These are phyloP conservation scores for Colletotrichum sublineola DNA, from an alignment of 2,329 filamentous ascomycete genomes.

Conservation along the genomic window DNA sequence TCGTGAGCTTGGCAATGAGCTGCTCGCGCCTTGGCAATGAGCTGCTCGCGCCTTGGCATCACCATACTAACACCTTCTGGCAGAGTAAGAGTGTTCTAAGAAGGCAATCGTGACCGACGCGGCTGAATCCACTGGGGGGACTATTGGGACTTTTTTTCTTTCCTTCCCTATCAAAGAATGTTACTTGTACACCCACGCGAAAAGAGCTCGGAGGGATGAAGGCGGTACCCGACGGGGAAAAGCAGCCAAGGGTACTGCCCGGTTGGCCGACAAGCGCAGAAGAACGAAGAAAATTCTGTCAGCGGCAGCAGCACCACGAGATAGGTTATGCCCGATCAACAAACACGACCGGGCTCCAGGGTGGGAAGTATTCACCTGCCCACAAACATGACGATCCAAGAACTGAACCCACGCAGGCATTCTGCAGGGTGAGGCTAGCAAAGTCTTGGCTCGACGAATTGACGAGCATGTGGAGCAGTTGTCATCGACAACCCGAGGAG, in stretches of 20 bases:
- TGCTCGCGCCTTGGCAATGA: constrained; percentile 35
- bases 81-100: constrained; percentile 18
- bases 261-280: constrained; percentile 9
- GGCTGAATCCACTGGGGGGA: constrained; percentile 11
- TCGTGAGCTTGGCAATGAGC: constrained; percentile 38
- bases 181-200: constrained; percentile 9
- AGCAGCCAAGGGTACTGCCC: neutral
- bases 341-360: neutral
- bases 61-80: constrained; percentile 31
- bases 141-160: constrained; percentile 1
- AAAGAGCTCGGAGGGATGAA: constrained; percentile 7
- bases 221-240: neutral
- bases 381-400: constrained; percentile 3
- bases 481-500: neutral
- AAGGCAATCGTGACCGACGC: constrained; percentile 31
- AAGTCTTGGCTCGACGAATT: constrained; percentile 28
- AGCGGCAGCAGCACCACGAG: neutral
- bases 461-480: neutral
- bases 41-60: constrained; percentile 36
- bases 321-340: constrained; percentile 13
- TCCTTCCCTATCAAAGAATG: constrained; percentile 17
- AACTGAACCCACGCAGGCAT: constrained; percentile 21
- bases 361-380: constrained; percentile 24
- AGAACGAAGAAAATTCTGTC: neutral
- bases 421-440: constrained; percentile 9